Evolutionary conservation across 192 early-diverging fungal genomes (phyloP), one percentile per base, ranked within the genome.

Genomic region (Umbelopsis isabellina): DNA sequence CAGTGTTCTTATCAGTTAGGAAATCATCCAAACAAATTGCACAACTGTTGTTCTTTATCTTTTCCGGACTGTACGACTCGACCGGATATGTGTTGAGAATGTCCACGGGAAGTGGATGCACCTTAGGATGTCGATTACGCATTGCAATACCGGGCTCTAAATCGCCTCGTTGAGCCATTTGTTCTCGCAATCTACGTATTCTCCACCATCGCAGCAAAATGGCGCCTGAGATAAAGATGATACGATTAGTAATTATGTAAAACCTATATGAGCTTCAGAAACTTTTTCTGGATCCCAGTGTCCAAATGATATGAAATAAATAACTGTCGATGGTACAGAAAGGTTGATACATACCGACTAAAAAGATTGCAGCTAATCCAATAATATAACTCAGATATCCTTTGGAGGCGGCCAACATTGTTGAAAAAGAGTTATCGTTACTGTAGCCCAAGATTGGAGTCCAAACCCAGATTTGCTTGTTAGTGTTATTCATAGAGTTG

Each of bases 1-100:
- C 53, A 13, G 55, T 51, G 18, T 48, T 68, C 21, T 69, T 75
- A 9, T 67, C 66, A 2, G 27, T 30, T 1, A 69, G 50, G 72
- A 72, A 79, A 48, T 79, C 78, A 8, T 80, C 79, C 13, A 75
- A 41, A 46, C 79, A 80, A 41, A 80, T 80, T 0, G 75, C 74
- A 51, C 79, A 80, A 64, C 66, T 76, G 16, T 49, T 41, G 66
- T 80, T 80, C 25, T 76, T 80, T 0, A 80, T 69, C 23, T 27
- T 45, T 5, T 67, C 68, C 2, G 58, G 53, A 44, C 47, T 44
- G 30, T 75, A 80, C 8, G 10, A 52, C 1, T 66, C 46, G 8
- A 76, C 44, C 37, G 73, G 74, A 9, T 73, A 52, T 41, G 58
- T 45, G 23, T 80, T 75, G 37, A 73, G 67, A 25, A 80, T 70